Base-by-base conservation (phyloP, 1,284 basidiomycete species). In the Cryptococcus jaspeensis region DNA sequence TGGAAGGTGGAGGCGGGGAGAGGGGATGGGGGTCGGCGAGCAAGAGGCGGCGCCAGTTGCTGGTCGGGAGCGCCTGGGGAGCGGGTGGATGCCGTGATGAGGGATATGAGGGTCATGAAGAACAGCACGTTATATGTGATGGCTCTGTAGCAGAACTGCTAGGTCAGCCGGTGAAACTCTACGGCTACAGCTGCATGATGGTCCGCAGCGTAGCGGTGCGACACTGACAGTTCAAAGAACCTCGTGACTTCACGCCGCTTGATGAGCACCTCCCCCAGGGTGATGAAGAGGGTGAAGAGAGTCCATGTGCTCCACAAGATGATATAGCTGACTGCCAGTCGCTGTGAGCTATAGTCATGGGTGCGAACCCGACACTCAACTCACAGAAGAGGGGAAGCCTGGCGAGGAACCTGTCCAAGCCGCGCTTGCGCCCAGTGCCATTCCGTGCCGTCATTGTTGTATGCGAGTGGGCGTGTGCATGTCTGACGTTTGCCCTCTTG, bases 181-280 rank as follows among this genome's bases (percentile, higher is more conserved):
- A 5, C 25, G 25, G 9, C 7, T 25, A 42, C 4, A 22, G 4
- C 18, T 18, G 22, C 15, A 25, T 18, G 5, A 18, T 32, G 38
- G 36, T 15, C n/a, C 22, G 28, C 5, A 32, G 28, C 28, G 28
- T 32, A 4, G 4, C 28, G 28, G 28, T 32, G 28, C 28, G 28
- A 47, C 23, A 53, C 66, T 53, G 22, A 71, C 71, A 70, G 70
- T 13, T 55, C 52, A n/a, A 66, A 16, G 50, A 70, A 73, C 9
- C 66, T 62, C 28, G 55, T 52, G 5, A 52, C 22, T n/a, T 67
- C 64, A 15, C 64, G 53, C 15, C 64, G 60, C 5, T 50, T 51
- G 15, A 67, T 46, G 15, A 72, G 50, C 6, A 66, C 59, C 25
- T 69, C 66, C 6, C 66, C 58, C 11, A 68, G 42, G 0, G 61